Evolutionary conservation across 805 yeast species (phyloP).

Genomic region (Phaffomyces antillensis): DNA sequence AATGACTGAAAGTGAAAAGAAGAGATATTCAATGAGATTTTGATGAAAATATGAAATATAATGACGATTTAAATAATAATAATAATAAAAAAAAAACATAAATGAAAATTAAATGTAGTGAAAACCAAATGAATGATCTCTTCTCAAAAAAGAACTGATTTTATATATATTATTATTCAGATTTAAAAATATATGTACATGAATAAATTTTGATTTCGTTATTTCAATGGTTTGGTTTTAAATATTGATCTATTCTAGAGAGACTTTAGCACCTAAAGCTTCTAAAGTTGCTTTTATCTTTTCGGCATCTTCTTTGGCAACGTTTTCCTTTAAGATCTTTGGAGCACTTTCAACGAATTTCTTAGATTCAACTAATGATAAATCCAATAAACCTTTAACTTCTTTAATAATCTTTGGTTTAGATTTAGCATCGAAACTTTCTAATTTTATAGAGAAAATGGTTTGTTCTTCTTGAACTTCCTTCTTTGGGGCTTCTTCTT

Average conservation of each 20-base stretch:
- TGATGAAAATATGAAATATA: background rate
- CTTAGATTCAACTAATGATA: constrained; percentile 93
- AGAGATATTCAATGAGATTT: constrained; percentile 22
- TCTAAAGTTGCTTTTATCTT: constrained; percentile 90
- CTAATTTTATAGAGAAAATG: constrained; percentile 85
- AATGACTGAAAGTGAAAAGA: constrained; percentile 1
- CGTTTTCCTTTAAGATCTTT: constrained; percentile 88
- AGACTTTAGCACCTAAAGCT: constrained; percentile 89
- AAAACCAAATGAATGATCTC: background rate
- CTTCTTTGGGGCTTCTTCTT: constrained; percentile 65
- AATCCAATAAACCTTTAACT: constrained; percentile 83
- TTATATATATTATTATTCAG: background rate
- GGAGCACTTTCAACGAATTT: constrained; percentile 98
- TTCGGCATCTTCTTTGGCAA: constrained; percentile 96
- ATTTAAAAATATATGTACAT: constrained; percentile 4
- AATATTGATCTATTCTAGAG: constrained; percentile 54
- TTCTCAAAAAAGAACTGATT: background rate
- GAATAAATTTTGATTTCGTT: background rate
- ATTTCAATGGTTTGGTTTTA: background rate
- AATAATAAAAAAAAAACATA: too few relatives aligned
- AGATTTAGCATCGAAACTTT: constrained; percentile 87
- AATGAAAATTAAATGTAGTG: background rate
- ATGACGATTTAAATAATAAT: too few relatives aligned
- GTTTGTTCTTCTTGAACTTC: constrained; percentile 88
- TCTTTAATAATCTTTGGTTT: constrained; percentile 98